Evolutionary conservation across 2,329 filamentous ascomycete species (phyloP), one percentile per base, ranked within the genome.

Genomic region (Xenosphaeropsis pyriputrescens): DNA sequence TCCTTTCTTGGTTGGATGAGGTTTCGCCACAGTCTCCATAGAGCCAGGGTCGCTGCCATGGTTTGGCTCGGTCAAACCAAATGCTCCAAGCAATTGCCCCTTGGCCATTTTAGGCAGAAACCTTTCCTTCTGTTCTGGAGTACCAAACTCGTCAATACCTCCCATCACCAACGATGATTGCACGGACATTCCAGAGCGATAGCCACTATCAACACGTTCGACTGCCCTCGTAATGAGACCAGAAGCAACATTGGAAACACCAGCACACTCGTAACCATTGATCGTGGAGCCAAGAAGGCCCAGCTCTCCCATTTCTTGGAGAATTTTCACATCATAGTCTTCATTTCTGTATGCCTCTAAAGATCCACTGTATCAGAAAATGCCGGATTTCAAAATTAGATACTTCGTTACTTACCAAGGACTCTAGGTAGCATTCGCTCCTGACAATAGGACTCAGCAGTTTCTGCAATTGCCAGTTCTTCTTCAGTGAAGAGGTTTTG

Each of bases 91-190:
- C 5, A 89, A 58, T 54, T 85, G 81, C 6, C 86, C 86, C 57
- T 83, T 82, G 17, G 85, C 86, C 70, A 94, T 77, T 13, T 69
- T 64, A 0, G 85, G 85, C 12, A 94, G 63, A 49, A 84, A 86
- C 47, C 72, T 81, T 45, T 94, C 79, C 61, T 93, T 94, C 53
- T 85, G 79, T 60, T 94, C 86, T 51, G 79, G 61, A n/a, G 80
- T 77, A 5, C 86, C 86, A 49, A 88, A 89, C 50, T 93, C 83
- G 56, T 88, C 68, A 50, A 94, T 94, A 18, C 83, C 85, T 16
- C 85, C 86, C 88, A 94, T 94, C 16, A 80, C 83, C n/a, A 94
- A 66, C 1, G 86, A 91, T 43, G 83, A 89, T 58, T 94, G 86
- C 15, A 94, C 88, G 6, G 85, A 93, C 80, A 93, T 93, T 46